phyloP scores from a whole-genome alignment of 495 filamentous ascomycete genomes.

The Ramalina peruviana region DNA sequence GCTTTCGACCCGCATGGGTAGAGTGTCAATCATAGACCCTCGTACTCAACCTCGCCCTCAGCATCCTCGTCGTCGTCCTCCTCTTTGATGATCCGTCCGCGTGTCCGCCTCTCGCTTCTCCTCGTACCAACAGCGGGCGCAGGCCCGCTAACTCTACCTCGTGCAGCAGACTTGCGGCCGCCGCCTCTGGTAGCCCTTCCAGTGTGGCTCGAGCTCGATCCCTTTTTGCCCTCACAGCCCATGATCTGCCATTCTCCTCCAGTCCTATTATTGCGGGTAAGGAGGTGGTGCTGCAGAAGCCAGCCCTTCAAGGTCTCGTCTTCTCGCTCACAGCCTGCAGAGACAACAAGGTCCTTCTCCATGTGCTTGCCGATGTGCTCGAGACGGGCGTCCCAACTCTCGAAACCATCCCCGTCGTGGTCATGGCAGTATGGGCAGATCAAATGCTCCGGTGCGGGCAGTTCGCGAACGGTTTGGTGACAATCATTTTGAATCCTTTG shows the following conservation, averaged over 20 bases:
- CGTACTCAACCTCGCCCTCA: not conserved
- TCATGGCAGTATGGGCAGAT: not conserved
- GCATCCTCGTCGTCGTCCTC: conserved; percentile 10
- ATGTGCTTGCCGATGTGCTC: conserved; percentile 71
- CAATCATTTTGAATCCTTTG: no score
- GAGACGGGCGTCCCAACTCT: conserved; percentile 71
- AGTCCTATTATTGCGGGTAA: conserved; percentile 9
- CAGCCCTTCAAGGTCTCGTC: conserved; percentile 38
- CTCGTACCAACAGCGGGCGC: not conserved
- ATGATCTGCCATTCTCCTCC: conserved; percentile 8
- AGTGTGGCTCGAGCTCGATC: conserved; percentile 1
- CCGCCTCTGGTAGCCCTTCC: not conserved
- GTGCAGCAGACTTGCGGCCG: not conserved
- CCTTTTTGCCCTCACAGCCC: conserved; percentile 1
- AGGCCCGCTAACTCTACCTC: no score
- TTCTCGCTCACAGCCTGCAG: conserved; percentile 23
- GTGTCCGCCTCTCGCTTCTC: conserved; percentile 3
- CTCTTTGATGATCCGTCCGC: conserved; percentile 2
- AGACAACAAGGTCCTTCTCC: conserved; percentile 9
- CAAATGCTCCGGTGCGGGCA: not conserved
- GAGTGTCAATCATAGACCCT: not conserved
- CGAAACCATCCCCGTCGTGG: conserved; percentile 31
- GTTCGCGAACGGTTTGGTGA: not conserved
- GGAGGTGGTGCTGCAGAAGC: conserved; percentile 36
- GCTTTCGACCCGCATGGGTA: no score